Evolutionary conservation across 2,329 filamentous ascomycete genomes (phyloP), one percentile per base, ranked within the genome.

Genomic region (Microsporum canis): DNA sequence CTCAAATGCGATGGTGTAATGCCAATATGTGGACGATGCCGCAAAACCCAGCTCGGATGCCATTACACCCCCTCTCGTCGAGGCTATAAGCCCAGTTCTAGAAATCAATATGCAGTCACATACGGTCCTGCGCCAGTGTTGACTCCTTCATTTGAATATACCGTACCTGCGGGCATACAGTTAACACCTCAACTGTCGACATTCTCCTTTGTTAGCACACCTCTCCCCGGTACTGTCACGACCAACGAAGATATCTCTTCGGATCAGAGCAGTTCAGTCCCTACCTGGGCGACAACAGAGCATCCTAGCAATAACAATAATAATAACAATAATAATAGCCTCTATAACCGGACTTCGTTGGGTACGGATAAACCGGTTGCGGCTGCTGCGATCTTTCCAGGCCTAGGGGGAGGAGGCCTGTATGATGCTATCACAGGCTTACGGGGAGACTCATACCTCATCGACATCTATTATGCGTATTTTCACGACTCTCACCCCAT

Each of bases 1-100:
- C 79, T 91, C 57, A 91, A 89, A 71, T 91, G 88, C 70, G 86
- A 91, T 71, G 87, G 87, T 33, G 74, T 78, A 41, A 84, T 75
- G 36, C 88, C 88, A 10, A 65, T 74, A 36, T 91, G 88, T 73
- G 80, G 82, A 55, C 84, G 88, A 60, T 91, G 88, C 72, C 75
- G 75, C 27, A 73, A 77, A 58, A 79, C 81, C 56, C 80, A 81
- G 61, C 75, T 79, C 17, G 79, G 85, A 56, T 92, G 88, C 71
- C 75, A 84, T 68, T 91, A 89, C 70, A 83, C 89, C 57, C 84
- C 86, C 51, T 90, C 87, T 43, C 84, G 88, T 49, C 82, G 88
- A 63, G 88, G 88, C 34, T 89, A 88, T 76, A 89, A 88, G 72
- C 86, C 86, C 12, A 82, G 82, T 1, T 78, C 81, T n/a, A 80